Conservation (phyloP, 2,329 filamentous ascomycete genomes). For the Aspergillus udagawae region DNA sequence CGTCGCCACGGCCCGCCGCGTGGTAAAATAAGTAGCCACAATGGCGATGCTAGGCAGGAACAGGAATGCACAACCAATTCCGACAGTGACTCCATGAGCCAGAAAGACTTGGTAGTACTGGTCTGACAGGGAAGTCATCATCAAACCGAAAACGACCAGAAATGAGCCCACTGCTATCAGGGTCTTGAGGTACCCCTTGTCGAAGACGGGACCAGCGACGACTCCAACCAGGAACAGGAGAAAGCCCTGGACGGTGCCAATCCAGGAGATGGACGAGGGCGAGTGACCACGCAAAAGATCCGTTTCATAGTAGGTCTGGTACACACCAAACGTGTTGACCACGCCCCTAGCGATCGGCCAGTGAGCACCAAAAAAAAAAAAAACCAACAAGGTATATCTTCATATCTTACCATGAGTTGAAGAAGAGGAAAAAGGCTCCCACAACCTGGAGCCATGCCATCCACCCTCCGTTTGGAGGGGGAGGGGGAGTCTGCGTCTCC, state of each 20-base stretch:
- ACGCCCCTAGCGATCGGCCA: background rate
- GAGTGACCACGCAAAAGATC: background rate
- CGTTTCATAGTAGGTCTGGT: background rate
- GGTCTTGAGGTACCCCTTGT: background rate
- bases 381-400: background rate
- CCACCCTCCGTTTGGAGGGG: constrained; percentile 17
- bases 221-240: background rate
- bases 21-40: background rate
- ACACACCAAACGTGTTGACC: background rate
- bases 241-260: background rate
- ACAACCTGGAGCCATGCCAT: constrained; percentile 19
- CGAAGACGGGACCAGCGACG: background rate
- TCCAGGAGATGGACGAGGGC: background rate
- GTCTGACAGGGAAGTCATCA: background rate
- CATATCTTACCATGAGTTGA: constrained; percentile 19
- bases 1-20: background rate
- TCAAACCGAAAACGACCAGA: background rate
- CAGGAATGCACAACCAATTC: background rate
- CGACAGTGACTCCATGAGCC: background rate
- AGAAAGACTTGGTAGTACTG: background rate
- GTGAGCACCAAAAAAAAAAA: background rate
- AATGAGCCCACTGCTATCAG: background rate
- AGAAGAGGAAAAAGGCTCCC: constrained; percentile 19
- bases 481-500: background rate
- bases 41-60: background rate